phyloP scores from a whole-genome alignment of 1,139 yeast genomes.

The Nadsonia starkeyi-henricii region DNA sequence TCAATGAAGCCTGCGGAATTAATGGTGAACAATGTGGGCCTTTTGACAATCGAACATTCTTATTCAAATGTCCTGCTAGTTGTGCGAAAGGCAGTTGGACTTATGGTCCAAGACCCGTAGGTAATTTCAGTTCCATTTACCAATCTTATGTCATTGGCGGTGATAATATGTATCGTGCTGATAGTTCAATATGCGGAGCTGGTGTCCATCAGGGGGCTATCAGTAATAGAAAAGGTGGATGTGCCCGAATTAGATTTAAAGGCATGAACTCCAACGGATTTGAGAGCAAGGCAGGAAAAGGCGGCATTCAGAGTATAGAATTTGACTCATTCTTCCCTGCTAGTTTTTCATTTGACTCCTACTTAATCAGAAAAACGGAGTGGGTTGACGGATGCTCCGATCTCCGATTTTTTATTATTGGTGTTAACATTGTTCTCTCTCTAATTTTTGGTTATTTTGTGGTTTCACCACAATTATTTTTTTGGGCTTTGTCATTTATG shows the following conservation, averaged over 20 bases:
- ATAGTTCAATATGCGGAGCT: constrained; percentile 80
- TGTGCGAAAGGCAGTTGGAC: constrained; percentile 72
- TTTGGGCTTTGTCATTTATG: constrained; percentile 47
- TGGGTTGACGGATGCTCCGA: constrained; percentile 53
- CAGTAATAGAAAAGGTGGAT: constrained; percentile 68
- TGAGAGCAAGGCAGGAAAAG: constrained; percentile 24
- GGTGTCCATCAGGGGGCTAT: constrained; percentile 77
- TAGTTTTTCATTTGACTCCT: constrained; percentile 29
- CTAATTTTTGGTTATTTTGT: constrained; percentile 44
- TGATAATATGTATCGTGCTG: constrained; percentile 63
- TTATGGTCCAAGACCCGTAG: constrained; percentile 66
- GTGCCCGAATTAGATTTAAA: constrained; percentile 48
- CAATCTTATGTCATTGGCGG: constrained; percentile 70
- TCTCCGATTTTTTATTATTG: constrained; percentile 44
- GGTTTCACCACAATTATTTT: constrained; percentile 41
- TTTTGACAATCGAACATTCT: not conserved
- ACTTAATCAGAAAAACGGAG: constrained; percentile 12
- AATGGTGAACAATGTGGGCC: constrained; percentile 42
- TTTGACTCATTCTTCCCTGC: constrained; percentile 67
- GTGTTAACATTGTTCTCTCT: constrained; percentile 40
- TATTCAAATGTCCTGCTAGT: constrained; percentile 70
- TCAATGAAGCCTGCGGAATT: constrained; percentile 61
- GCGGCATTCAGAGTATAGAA: constrained; percentile 40
- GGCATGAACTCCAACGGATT: constrained; percentile 33
- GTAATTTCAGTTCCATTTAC: constrained; percentile 52